Base-by-base conservation (phyloP, 768 basidiomycete genomes). In the Dentipellis sp. region DNA sequence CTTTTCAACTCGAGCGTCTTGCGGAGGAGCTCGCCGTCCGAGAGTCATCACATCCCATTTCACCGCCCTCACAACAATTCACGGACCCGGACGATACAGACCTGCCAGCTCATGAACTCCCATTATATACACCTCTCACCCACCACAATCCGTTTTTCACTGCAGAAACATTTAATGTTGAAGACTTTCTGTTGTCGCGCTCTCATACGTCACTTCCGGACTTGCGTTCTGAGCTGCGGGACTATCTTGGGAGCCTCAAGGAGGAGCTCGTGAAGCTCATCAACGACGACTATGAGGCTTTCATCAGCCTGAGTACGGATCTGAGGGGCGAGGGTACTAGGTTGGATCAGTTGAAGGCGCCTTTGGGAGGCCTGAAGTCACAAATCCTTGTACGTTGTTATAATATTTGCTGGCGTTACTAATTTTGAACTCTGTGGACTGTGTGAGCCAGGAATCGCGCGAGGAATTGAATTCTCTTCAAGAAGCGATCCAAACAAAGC, bases 271-370 rank as follows among this genome's bases (percentile, higher is more conserved):
- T 98, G 34, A 84, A 84, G 64, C 82, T 98, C 65, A 97, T 98
- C 68, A 98, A 99, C 70, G 88, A 93, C 63, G 97, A 98, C 71
- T 99, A 98, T 65, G 94, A 94, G 68, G 94, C 94, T 12, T 99
- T 98, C 67, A 95, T 98, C 64, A 92, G 90, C 63, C 76, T 99
- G 34, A 94, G 94, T 60, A 94, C 94, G 3, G 93, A 97, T 64
- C 68, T 98, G 60, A 79, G 84, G 61, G 92, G 88, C 46, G 94
- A 97, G 70, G 88, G 89, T 2, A 74, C 76, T 39, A 76, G 91
- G 60, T 68, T 95, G 62, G 76, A 78, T 56, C 74, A 78, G 56
- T 66, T 99, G 56, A 83, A 84, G 61, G 69, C 68, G 22, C 94
- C 95, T 0, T 68, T 99, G 52, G 69, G 65, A 9, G 75, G 73